Percentiles rank a stretch among this genome's conserved stretches.
phyloP scores from a whole-genome alignment of 2,329 filamentous ascomycete species.

The Gnomoniopsis smithogilvyi region DNA sequence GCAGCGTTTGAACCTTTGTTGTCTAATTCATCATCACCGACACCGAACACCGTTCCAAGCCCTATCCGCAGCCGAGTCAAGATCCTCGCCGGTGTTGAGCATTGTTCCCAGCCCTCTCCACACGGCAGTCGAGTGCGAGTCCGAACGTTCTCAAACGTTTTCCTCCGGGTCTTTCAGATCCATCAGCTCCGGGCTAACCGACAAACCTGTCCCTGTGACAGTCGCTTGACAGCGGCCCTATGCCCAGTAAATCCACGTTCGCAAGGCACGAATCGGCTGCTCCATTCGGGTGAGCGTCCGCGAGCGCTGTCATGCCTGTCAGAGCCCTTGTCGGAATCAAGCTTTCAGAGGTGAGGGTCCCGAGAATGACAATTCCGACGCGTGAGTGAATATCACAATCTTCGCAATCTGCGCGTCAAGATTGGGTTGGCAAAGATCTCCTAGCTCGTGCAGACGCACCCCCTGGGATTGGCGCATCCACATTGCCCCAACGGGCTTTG shows the following conservation, averaged over 20 bases:
- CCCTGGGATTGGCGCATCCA: not conserved
- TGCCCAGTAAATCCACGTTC: not conserved
- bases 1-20: not conserved
- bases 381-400: constrained; percentile 4
- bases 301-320: not conserved
- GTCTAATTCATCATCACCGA: not conserved
- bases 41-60: too few species aligned
- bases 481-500: not conserved
- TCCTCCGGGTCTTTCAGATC: not conserved
- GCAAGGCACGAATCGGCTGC: not conserved
- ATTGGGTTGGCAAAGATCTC: not conserved
- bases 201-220: constrained; percentile 1
- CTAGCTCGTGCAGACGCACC: not conserved
- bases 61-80: not conserved
- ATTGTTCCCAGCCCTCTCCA: not conserved
- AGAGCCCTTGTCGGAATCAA: not conserved
- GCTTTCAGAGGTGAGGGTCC: not conserved
- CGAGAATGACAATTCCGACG: not conserved
- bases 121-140: not conserved
- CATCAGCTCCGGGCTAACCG: not conserved
- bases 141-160: not conserved
- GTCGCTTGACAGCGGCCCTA: not conserved
- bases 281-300: not conserved
- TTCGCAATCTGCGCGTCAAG: not conserved
- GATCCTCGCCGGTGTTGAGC: not conserved